Conservation (phyloP, 148 eudicot genomes). For the Heliamphora exappendiculata region DNA sequence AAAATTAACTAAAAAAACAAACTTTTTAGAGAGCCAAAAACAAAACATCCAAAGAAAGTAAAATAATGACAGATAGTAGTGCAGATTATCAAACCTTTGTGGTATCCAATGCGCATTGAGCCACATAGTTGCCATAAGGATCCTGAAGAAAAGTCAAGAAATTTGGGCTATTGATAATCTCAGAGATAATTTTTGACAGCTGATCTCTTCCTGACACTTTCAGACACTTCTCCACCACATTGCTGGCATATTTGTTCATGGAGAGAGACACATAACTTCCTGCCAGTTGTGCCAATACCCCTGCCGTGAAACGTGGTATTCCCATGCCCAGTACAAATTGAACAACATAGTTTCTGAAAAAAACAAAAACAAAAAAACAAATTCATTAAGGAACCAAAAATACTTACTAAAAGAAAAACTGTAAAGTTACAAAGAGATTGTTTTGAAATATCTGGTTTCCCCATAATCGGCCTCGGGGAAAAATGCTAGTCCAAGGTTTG, state of each 20-base stretch:
- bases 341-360: constrained; percentile 55
- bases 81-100: constrained; percentile 29
- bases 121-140: constrained; percentile 49
- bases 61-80: too few relatives aligned
- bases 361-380: not conserved
- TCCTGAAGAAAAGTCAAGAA: constrained; percentile 31
- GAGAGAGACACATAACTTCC: constrained; percentile 2
- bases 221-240: constrained; percentile 14
- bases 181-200: constrained; percentile 18
- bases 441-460: too few relatives aligned
- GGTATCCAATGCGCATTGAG: constrained; percentile 23
- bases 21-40: too few relatives aligned
- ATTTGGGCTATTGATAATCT: constrained; percentile 12
- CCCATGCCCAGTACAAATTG: constrained; percentile 23
- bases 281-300: constrained; percentile 14
- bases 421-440: not conserved
- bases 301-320: constrained; percentile 1
- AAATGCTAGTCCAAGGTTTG: too few relatives aligned
- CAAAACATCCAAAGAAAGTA: too few relatives aligned
- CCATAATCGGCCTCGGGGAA: too few relatives aligned
- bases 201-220: constrained; percentile 11
- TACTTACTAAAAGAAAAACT: not conserved
- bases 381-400: too few relatives aligned
- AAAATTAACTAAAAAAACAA: too few relatives aligned
- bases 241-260: constrained; percentile 1